phyloP scores from a whole-genome alignment of 2,329 filamentous ascomycete genomes.

The Trichophyton schoenleinii region DNA sequence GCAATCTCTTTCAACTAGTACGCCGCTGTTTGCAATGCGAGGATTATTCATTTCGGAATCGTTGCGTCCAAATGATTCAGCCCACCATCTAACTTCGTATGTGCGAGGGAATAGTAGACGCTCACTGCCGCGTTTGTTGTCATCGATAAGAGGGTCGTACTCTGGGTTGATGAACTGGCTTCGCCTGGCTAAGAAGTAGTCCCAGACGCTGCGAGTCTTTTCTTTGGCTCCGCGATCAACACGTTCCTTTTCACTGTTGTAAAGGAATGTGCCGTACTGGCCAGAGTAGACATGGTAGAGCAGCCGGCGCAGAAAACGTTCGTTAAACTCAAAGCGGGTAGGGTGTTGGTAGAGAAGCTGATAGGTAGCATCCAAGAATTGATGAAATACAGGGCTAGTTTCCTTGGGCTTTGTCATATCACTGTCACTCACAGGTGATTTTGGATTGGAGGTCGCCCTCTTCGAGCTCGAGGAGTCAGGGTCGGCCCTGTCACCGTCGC shows the following conservation, averaged over 20 bases:
- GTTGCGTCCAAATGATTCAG: conserved; percentile 69
- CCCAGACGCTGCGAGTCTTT: conserved; percentile 79
- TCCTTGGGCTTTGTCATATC: conserved; percentile 69
- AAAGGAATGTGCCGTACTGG: conserved; percentile 93
- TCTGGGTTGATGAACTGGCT: conserved; percentile 70
- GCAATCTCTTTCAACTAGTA: conserved; percentile 22
- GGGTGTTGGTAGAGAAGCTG: conserved; percentile 79
- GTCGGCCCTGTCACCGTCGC: conserved; percentile 43
- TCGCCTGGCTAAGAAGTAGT: conserved; percentile 76
- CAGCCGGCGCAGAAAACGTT: conserved; percentile 76
- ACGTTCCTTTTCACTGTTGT: conserved; percentile 86
- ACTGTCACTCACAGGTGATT: conserved; percentile 38
- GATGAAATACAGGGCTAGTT: conserved; percentile 91
- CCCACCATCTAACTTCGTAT: conserved; percentile 84
- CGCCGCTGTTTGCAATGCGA: conserved; percentile 41
- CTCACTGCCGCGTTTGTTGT: conserved; percentile 66
- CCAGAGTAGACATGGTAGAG: conserved; percentile 92
- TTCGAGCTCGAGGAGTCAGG: conserved; percentile 29
- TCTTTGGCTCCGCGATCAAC: conserved; percentile 55
- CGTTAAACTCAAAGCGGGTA: conserved; percentile 88
- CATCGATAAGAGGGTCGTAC: conserved; percentile 64
- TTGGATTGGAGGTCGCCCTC: conserved; percentile 24
- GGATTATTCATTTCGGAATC: conserved; percentile 86
- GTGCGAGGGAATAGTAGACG: conserved; percentile 69
- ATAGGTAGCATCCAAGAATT: conserved; percentile 89